Evolutionary conservation across 805 yeast genomes (phyloP).

Genomic region (Soucietia sequanensis): DNA sequence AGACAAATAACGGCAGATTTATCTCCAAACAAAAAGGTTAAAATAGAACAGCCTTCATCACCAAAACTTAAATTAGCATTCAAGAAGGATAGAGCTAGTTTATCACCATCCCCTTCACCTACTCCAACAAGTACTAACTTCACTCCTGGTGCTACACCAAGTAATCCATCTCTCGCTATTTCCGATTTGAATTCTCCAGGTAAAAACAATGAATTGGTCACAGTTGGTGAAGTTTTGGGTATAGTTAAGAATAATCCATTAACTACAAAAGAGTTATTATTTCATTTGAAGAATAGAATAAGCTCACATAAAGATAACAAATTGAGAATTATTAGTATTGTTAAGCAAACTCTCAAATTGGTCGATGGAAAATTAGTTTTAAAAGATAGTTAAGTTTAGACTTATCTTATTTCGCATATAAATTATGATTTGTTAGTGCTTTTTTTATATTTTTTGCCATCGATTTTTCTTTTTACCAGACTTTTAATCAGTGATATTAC

Average conservation of each 20-base stretch:
- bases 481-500: too few relatives aligned
- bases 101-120: constrained; percentile 15
- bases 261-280: constrained; percentile 63
- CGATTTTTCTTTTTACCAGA: too few relatives aligned
- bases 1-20: constrained; percentile 22
- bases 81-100: constrained; percentile 6
- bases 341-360: constrained; percentile 56
- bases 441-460: too few relatives aligned
- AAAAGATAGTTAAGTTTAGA: too few relatives aligned
- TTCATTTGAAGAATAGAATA: constrained; percentile 59
- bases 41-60: constrained; percentile 12
- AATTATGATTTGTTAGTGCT: too few relatives aligned
- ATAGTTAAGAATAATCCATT: constrained; percentile 58
- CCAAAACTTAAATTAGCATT: constrained; percentile 11
- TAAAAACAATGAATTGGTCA: constrained; percentile 47
- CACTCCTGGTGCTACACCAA: constrained; percentile 5
- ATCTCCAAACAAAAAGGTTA: constrained; percentile 32
- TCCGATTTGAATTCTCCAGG: constrained; percentile 39
- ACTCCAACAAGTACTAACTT: constrained; percentile 14
- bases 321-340: constrained; percentile 54
- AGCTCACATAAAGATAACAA: constrained; percentile 63
- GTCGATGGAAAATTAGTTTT: constrained; percentile 47
- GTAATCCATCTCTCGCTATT: too few relatives aligned
- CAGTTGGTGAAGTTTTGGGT: constrained; percentile 68
- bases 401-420: too few relatives aligned